Conservation (phyloP, 495 filamentous ascomycete species). For the Aeminium ludgeri region DNA sequence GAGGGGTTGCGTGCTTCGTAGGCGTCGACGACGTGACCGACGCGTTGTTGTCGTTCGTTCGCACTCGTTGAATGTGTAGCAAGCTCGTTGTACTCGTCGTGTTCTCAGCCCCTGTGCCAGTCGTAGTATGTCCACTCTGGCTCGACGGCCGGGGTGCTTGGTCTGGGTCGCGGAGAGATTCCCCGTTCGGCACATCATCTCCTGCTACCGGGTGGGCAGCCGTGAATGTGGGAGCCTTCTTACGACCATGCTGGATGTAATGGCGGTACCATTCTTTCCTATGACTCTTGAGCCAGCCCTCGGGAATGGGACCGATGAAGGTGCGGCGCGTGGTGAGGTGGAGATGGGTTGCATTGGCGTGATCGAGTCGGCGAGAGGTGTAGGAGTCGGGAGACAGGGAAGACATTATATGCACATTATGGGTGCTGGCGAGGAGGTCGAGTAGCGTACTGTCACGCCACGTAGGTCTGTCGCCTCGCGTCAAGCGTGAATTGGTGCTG, state of each 20-base stretch:
- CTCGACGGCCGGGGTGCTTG: slow-evolving; percentile 6
- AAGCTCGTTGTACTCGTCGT: slow-evolving; percentile 13
- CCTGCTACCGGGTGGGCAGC: slow-evolving; percentile 2
- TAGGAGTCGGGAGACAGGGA: slow-evolving; percentile 18
- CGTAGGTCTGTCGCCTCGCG: too few relatives aligned
- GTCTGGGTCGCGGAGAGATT: slow-evolving; percentile 5
- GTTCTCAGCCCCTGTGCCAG: background rate
- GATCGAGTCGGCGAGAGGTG: slow-evolving; percentile 22
- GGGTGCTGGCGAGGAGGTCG: too few relatives aligned
- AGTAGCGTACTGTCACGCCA: too few relatives aligned
- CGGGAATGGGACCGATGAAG: slow-evolving; percentile 54
- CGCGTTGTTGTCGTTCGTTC: too few relatives aligned
- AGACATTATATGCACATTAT: too few relatives aligned
- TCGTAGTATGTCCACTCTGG: slow-evolving; percentile 8
- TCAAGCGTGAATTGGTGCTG: too few relatives aligned
- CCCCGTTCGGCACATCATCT: slow-evolving; percentile 25
- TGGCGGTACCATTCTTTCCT: slow-evolving; percentile 45
- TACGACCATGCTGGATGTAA: slow-evolving; percentile 32
- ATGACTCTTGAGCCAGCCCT: slow-evolving; percentile 50
- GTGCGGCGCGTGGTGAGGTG: slow-evolving; percentile 45
- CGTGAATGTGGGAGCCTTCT: slow-evolving; percentile 11
- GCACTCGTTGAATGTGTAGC: slow-evolving; percentile 7
- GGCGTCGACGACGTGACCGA: too few relatives aligned
- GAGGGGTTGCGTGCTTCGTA: too few relatives aligned
- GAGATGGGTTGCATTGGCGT: slow-evolving; percentile 46